Evolutionary conservation across 768 basidiomycete species (phyloP).

Genomic region (Dentipellis sp.): DNA sequence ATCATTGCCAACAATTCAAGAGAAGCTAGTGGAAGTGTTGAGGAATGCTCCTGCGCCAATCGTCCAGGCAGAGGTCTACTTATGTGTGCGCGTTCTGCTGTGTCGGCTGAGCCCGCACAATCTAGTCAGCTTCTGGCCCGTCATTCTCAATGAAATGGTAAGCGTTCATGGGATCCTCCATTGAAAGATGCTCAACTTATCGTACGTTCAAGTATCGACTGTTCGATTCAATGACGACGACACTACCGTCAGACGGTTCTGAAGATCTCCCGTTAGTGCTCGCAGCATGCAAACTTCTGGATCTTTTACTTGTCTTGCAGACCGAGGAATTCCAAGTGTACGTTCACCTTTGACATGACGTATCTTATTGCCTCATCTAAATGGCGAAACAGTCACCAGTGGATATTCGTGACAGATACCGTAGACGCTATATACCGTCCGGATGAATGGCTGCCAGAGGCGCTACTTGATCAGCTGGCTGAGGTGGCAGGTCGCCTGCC

Average conservation of each 20-base stretch:
- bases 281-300: slow-evolving; percentile 89
- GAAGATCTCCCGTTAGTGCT: slow-evolving; percentile 79
- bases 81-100: slow-evolving; percentile 85
- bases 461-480: slow-evolving; percentile 85
- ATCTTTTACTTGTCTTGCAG: slow-evolving; percentile 85
- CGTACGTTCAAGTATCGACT: slow-evolving; percentile 60
- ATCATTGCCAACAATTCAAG: slow-evolving; percentile 90
- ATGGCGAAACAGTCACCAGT: slow-evolving; percentile 63
- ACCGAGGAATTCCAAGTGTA: slow-evolving; percentile 98
- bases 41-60: slow-evolving; percentile 70
- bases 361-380: background rate
- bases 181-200: background rate
- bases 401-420: slow-evolving; percentile 98
- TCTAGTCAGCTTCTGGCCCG: slow-evolving; percentile 93
- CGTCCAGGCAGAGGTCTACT: slow-evolving; percentile 90
- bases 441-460: slow-evolving; percentile 73
- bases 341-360: slow-evolving; percentile 1
- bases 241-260: slow-evolving; percentile 70
- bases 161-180: slow-evolving; percentile 13
- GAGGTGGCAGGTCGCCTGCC: slow-evolving; percentile 74
- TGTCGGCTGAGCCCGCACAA: slow-evolving; percentile 89
- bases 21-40: slow-evolving; percentile 90
- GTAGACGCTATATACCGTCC: slow-evolving; percentile 90
- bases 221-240: slow-evolving; percentile 71
- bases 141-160: slow-evolving; percentile 87